Evolutionary conservation across 2,329 filamentous ascomycete species (phyloP), one percentile per base, ranked within the genome.

Genomic region (Penicillium sp.): DNA sequence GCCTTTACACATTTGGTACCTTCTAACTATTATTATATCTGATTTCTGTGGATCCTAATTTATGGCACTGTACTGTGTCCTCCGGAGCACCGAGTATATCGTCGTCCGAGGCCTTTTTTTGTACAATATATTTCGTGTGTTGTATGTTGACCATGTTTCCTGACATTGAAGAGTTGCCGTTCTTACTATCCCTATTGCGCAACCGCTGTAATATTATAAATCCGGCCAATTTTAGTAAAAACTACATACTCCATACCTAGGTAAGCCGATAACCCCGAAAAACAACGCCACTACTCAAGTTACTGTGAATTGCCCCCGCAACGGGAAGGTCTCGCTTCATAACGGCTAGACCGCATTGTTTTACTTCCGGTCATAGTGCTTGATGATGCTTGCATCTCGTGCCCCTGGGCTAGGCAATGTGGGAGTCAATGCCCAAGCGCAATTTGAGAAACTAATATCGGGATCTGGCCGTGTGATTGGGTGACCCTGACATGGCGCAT

Each of bases 371-470:
- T 19, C 33, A 47, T 46, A 62, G 57, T 62, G 62, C 60, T 63
- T 64, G 46, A 58, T 50, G 54, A 56, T 52, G 61, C 62, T 64
- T 64, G 52, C 60, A 37, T 50, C 50, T 38, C 21, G 15, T 40
- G 43, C 50, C 42, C 55, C 53, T 57, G 50, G 19, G 13, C 50
- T 54, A 59, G 53, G 53, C 45, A 45, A 50, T 58, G n/a, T 37
- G 43, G 19, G 19, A n/a, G 27, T n/a, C 31, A 53, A 21, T 54
- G 42, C 35, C 33, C 54, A 56, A 46, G 37, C 43, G 50, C 19
- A 57, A 42, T 40, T 33, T 54, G 12, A 23, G 35, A 41, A 47
- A 33, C 13, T 27, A 38, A 48, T 21, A 43, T 47, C 50, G 15
- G 43, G 43, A 15, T 48, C 50, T 41, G 23, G 42, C 35, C 50